Evolutionary conservation across 345 rosid genomes (phyloP).

Genomic region (Nephelium lappaceum): DNA sequence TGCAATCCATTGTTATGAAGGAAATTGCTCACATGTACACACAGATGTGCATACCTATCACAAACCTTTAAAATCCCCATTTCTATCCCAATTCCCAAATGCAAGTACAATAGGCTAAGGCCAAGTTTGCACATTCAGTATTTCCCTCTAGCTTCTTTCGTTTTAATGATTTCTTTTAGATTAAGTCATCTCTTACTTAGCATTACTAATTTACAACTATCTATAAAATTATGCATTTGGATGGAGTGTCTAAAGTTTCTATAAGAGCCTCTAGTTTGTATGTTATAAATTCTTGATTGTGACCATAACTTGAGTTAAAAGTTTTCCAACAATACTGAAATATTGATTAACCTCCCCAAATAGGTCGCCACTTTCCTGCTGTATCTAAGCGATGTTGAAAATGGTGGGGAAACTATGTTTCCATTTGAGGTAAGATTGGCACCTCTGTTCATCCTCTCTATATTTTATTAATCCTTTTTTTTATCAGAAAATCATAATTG

Average conservation of each 20-base stretch:
- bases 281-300: neutral
- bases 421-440: conserved; percentile 59
- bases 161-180: neutral
- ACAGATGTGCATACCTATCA: neutral
- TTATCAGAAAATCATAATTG: neutral
- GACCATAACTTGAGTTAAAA: neutral
- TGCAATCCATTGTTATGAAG: neutral
- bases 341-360: neutral
- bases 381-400: conserved; percentile 64
- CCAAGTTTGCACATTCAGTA: neutral
- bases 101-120: neutral
- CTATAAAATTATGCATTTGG: neutral
- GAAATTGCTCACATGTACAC: neutral
- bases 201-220: neutral
- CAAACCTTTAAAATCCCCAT: neutral
- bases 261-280: neutral
- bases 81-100: neutral
- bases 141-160: too few relatives aligned
- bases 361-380: conserved; percentile 68
- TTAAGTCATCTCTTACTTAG: neutral
- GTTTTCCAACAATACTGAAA: neutral
- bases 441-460: conserved; percentile 3
- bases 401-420: conserved; percentile 76
- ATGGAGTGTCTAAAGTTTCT: neutral
- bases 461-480: conserved; percentile 1